phyloP scores from a whole-genome alignment of 495 filamentous ascomycete species.

The Annulohypoxylon moriforme region DNA sequence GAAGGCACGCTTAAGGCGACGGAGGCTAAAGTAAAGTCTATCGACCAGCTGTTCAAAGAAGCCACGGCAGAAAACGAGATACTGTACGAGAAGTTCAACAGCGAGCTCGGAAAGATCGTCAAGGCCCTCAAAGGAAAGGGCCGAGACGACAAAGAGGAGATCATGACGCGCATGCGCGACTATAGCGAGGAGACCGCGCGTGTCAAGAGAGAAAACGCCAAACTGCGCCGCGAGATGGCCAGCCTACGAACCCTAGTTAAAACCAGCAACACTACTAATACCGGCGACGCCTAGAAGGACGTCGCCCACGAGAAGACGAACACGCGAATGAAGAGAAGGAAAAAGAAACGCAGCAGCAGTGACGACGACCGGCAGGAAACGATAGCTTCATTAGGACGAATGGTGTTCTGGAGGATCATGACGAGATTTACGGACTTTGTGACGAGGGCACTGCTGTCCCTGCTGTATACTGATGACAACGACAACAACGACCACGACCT shows the following conservation, averaged over 20 bases:
- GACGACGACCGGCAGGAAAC: not conserved
- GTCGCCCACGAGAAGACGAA: constrained; percentile 30
- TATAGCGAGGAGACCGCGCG: constrained; percentile 74
- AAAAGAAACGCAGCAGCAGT: not conserved
- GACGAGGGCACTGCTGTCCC: constrained; percentile 18
- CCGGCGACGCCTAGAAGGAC: constrained; percentile 49
- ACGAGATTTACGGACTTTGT: constrained; percentile 23
- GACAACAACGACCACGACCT: not conserved
- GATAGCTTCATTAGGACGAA: constrained; percentile 19
- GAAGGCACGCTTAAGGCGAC: constrained; percentile 74
- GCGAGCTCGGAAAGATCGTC: constrained; percentile 85
- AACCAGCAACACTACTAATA: constrained; percentile 33
- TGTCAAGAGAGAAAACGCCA: constrained; percentile 82
- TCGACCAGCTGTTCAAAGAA: constrained; percentile 91
- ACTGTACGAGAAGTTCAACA: constrained; percentile 92
- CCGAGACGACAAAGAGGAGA: constrained; percentile 77
- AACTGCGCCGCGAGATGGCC: constrained; percentile 63
- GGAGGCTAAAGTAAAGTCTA: constrained; percentile 81
- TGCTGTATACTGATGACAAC: not conserved
- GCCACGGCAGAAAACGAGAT: constrained; percentile 93
- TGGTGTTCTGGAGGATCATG: constrained; percentile 42
- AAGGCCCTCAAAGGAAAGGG: constrained; percentile 74
- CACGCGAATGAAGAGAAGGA: not conserved
- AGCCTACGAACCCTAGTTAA: constrained; percentile 62
- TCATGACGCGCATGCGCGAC: constrained; percentile 73